Base-by-base conservation (phyloP, 1,139 yeast genomes). In the Candida freyschussii region DNA sequence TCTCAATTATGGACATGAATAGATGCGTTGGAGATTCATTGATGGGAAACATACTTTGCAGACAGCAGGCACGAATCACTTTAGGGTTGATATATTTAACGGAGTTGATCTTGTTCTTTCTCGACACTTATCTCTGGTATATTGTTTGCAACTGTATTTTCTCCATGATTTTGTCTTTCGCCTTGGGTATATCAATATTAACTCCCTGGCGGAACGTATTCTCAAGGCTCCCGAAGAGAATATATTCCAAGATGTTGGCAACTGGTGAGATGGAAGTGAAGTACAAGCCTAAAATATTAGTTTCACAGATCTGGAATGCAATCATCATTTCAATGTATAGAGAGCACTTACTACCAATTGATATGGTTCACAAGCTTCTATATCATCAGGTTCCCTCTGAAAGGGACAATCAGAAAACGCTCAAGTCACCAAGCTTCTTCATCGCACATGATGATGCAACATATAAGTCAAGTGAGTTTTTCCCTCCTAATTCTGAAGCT, bases 91-190 rank as follows among this genome's bases (percentile, higher is more conserved):
- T 85, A 54, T 61, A 70, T 24, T 40, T 78, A 13, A 78, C 89
- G 0, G 91, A 85, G 53, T 62, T 84, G 57, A 68, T 82, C 1
- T 62, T 86, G 27, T 86, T 84, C 53, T 83, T 86, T 50, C 64
- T 86, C 39, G 96, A 86, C 50, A 85, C 95, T 1, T 86, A 86
- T 47, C 67, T 86, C 21, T 86, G 96, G 96, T 86, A 85, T 52
- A 78, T 85, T 43, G 74, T 86, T 29, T 78, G 86, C 67, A 85
- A 80, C 51, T 78, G 91, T 37, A 51, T 80, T 1, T 78, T 85
- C 43, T 84, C 95, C 2, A 72, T 83, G 17, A 64, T 72, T 3
- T 56, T 83, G 20, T 81, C 95, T 0, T 76, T 82, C 50, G 72
- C 76, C 7, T 62, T 76, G 33, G 95, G 95, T 0, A 78, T 81